Evolutionary conservation across 345 rosid genomes (phyloP).

Genomic region (Microthlaspi erraticum): DNA sequence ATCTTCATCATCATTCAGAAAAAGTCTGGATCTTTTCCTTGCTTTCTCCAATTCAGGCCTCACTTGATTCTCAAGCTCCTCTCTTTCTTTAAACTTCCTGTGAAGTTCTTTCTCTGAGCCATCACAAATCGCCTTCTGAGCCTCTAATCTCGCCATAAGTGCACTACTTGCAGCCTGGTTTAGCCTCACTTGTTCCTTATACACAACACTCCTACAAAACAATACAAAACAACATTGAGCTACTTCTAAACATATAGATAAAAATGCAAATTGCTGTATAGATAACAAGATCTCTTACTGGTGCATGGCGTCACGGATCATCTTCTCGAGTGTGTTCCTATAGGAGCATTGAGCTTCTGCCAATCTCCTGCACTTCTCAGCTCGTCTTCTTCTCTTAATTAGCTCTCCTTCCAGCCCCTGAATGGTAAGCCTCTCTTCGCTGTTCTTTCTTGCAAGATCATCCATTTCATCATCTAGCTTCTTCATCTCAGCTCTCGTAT

Average conservation of each 20-base stretch:
- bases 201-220: slow-evolving; percentile 76
- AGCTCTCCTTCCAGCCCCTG: slow-evolving; percentile 81
- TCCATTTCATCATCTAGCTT: slow-evolving; percentile 67
- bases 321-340: slow-evolving; percentile 80
- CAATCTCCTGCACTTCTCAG: slow-evolving; percentile 89
- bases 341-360: slow-evolving; percentile 97
- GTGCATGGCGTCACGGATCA: slow-evolving; percentile 99
- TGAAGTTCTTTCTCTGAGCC: slow-evolving; percentile 88
- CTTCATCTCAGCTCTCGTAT: slow-evolving; percentile 61
- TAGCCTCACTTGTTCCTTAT: slow-evolving; percentile 90
- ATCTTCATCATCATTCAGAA: slow-evolving; percentile 52
- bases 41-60: slow-evolving; percentile 79
- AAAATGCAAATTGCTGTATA: slow-evolving; percentile 9
- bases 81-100: slow-evolving; percentile 78
- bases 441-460: slow-evolving; percentile 63
- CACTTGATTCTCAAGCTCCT: slow-evolving; percentile 75
- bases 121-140: slow-evolving; percentile 89
- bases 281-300: slow-evolving; percentile 63
- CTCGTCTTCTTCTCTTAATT: slow-evolving; percentile 79
- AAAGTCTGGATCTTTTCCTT: slow-evolving; percentile 76
- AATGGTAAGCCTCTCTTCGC: slow-evolving; percentile 66
- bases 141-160: slow-evolving; percentile 89
- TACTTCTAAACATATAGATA: background rate
- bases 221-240: slow-evolving; percentile 26
- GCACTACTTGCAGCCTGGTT: slow-evolving; percentile 87